Percentiles rank a stretch among this genome's conserved stretches.
phyloP scores from a whole-genome alignment of 202 grass and related monocot genomes.

The Cymbopogon flexuosus region DNA sequence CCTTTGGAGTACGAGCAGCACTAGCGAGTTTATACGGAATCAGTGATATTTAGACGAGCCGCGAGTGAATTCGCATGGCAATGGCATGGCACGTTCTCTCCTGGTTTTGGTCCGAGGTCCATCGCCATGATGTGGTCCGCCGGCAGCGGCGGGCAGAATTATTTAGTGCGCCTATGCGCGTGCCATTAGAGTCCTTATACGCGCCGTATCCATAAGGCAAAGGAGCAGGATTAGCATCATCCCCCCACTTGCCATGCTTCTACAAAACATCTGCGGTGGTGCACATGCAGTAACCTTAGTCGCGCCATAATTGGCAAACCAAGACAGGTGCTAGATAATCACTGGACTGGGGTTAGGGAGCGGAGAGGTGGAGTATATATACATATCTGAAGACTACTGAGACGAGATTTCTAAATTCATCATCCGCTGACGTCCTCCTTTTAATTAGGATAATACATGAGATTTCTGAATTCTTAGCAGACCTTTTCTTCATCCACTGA shows the following conservation, averaged over 20 bases:
- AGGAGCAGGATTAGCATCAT: not conserved
- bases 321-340: not conserved
- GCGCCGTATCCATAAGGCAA: not conserved
- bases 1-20: not conserved
- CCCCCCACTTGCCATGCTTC: not conserved
- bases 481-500: too few species aligned
- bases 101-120: not conserved
- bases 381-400: too few species aligned
- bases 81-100: too few species aligned
- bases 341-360: not conserved
- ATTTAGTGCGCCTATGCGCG: slow-evolving; percentile 25
- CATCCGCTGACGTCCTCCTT: too few species aligned
- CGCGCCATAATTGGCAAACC: not conserved
- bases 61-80: not conserved
- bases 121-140: slow-evolving; percentile 25
- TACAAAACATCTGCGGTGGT: not conserved
- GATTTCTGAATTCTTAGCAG: too few species aligned
- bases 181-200: slow-evolving; percentile 1
- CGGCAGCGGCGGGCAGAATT: slow-evolving; percentile 26
- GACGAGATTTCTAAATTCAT: too few species aligned
- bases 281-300: not conserved
- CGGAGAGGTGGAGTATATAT: too few species aligned
- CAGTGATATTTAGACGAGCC: too few species aligned
- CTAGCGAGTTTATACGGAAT: not conserved
- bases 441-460: too few species aligned